Evolutionary conservation across 2,329 filamentous ascomycete species (phyloP), one percentile per base, ranked within the genome.

Genomic region (Diaporthe eres): DNA sequence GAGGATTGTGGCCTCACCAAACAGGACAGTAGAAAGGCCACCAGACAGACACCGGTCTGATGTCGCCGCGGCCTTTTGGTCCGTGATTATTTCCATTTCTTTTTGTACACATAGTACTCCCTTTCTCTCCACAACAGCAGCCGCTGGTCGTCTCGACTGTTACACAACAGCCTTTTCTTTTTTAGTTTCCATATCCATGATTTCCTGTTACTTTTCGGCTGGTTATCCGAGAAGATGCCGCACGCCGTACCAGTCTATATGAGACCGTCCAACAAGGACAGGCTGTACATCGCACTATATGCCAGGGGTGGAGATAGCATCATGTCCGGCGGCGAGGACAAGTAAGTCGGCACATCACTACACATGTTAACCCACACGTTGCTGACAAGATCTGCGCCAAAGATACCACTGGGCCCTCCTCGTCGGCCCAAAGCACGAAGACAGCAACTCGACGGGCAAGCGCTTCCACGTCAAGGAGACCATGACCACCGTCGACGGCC

Each of bases 331-430:
- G 71, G 67, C 77, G 79, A 81, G 78, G 80, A 81, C 71, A 80
- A 67, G 79, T 81, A 63, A 77, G 78, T 78, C 3, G 12, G 31
- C n/a, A 49, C n/a, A 47, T 3, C 25, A 25, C 25, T 25, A 25
- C 25, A 25, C 25, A 25, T 25, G 25, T 25, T 25, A 25, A 25
- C 25, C 4, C 37, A 9, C 37, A 19, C 6, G 3, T 3, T 39
- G 9, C 28, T 57, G 2, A 31, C 37, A 55, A 3, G 1, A 8
- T 34, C 4, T 8, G n/a, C 28, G 17, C 10, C 15, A 51, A 37
- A 82, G 80, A 71, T 82, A 82, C 72, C 80, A 82, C 68, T 82
- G 80, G 81, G 81, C 75, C n/a, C 77, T 81, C 28, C 65, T 82
- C 7, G 77, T 80, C 42, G 81, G 81, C 53, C 81, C 81, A 1